Evolutionary conservation across 768 basidiomycete species (phyloP).

Genomic region (Suillus clintonianus): DNA sequence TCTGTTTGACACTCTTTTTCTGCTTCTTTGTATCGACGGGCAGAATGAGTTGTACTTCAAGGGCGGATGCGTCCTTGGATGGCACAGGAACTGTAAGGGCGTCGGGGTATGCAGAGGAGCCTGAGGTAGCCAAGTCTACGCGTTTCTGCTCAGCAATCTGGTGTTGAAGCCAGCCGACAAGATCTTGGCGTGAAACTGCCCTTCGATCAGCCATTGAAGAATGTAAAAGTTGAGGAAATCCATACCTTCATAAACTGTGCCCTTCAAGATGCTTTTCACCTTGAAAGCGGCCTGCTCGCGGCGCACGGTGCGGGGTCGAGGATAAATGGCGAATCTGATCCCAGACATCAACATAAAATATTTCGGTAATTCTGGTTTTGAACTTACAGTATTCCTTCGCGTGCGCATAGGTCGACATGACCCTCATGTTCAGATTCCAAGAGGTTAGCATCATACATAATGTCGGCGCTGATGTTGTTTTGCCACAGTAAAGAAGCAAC

Average conservation of each 20-base stretch:
- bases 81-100: slow-evolving; percentile 31
- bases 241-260: slow-evolving; percentile 74
- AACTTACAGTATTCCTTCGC: slow-evolving; percentile 82
- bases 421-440: slow-evolving; percentile 64
- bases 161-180: slow-evolving; percentile 73
- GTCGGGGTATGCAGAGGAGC: slow-evolving; percentile 49
- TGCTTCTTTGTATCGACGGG: slow-evolving; percentile 75
- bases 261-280: slow-evolving; percentile 80
- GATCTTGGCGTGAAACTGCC: slow-evolving; percentile 64
- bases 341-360: slow-evolving; percentile 40
- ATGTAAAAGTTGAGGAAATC: neutral
- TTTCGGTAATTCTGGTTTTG: neutral
- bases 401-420: slow-evolving; percentile 63
- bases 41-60: slow-evolving; percentile 65
- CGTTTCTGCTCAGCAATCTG: slow-evolving; percentile 81
- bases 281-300: slow-evolving; percentile 73
- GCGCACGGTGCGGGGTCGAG: slow-evolving; percentile 53
- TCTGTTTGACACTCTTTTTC: slow-evolving; percentile 68
- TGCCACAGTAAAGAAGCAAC: slow-evolving; percentile 78
- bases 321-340: slow-evolving; percentile 54
- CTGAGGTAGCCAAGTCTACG: slow-evolving; percentile 65
- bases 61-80: slow-evolving; percentile 36
- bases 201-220: slow-evolving; percentile 6
- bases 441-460: slow-evolving; percentile 82
- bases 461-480: slow-evolving; percentile 79